A percentile compares a stretch with the other conserved stretches of the same genome.
These are phyloP conservation scores for Cryomyces antarcticus DNA, from an alignment of 495 filamentous ascomycete genomes.

Conservation along the genomic window DNA sequence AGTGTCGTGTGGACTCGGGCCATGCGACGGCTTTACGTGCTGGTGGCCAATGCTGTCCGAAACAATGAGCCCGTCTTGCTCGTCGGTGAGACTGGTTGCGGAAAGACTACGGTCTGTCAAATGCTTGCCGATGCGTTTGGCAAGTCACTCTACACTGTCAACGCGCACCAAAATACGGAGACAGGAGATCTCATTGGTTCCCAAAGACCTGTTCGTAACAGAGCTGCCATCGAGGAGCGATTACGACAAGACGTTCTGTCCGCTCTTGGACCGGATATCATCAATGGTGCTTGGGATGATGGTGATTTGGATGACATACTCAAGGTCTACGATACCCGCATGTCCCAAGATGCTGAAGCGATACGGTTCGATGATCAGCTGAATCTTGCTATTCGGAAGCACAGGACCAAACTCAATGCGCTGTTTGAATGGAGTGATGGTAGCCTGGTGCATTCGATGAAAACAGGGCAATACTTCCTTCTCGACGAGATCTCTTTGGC, in stretches of 20 bases:
- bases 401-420: slow-evolving; percentile 44
- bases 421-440: slow-evolving; percentile 96
- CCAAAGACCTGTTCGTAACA: slow-evolving; percentile 76
- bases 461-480: slow-evolving; percentile 68
- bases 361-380: neutral
- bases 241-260: slow-evolving; percentile 40
- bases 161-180: slow-evolving; percentile 94
- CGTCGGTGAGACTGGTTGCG: slow-evolving; percentile 91
- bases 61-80: slow-evolving; percentile 89
- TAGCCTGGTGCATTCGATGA: slow-evolving; percentile 89
- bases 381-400: slow-evolving; percentile 17
- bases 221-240: slow-evolving; percentile 43
- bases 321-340: slow-evolving; percentile 21
- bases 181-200: slow-evolving; percentile 94
- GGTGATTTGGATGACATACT: slow-evolving; percentile 24
- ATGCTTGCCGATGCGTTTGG: slow-evolving; percentile 62
- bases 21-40: slow-evolving; percentile 73
- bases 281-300: slow-evolving; percentile 13
- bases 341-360: too few species aligned
- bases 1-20: slow-evolving; percentile 83
- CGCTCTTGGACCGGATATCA: slow-evolving; percentile 18
- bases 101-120: slow-evolving; percentile 93
- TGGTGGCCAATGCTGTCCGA: slow-evolving; percentile 64
- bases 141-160: slow-evolving; percentile 66
- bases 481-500: slow-evolving; percentile 96